phyloP scores from a whole-genome alignment of 2,329 filamentous ascomycete species.

The Fusarium sp. region DNA sequence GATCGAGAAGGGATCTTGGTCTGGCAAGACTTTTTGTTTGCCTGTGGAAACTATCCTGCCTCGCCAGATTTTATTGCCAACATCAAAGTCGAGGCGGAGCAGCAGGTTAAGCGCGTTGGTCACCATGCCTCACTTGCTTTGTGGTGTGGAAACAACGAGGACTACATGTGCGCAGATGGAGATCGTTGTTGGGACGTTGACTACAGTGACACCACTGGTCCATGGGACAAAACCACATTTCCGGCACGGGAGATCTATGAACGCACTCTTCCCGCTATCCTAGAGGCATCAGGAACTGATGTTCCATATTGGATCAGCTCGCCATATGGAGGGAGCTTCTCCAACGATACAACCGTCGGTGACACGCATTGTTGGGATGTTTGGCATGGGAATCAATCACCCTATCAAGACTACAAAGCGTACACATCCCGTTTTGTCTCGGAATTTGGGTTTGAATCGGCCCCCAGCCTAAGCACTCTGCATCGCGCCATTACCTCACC shows the following conservation, averaged over 20 bases:
- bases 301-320: constrained; percentile 17
- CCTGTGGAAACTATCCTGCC: constrained; percentile 11
- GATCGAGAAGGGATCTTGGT: constrained; percentile 8
- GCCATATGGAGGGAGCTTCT: background rate
- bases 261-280: background rate
- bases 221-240: constrained; percentile 18
- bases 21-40: constrained; percentile 20
- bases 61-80: constrained; percentile 1
- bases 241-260: constrained; percentile 9
- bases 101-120: constrained; percentile 8
- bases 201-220: constrained; percentile 7
- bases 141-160: constrained; percentile 18
- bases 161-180: constrained; percentile 17
- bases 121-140: constrained; percentile 1
- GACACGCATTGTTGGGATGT: constrained; percentile 22
- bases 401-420: constrained; percentile 12
- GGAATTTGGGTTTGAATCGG: constrained; percentile 4
- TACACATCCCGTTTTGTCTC: constrained; percentile 11
- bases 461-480: background rate
- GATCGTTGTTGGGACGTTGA: constrained; percentile 17
- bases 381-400: constrained; percentile 8
- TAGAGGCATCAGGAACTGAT: background rate
- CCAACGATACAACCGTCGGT: background rate
- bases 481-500: background rate
- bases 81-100: background rate